Evolutionary conservation across 2,329 filamentous ascomycete species (phyloP).

Genomic region (Colletotrichum sansevieriae): DNA sequence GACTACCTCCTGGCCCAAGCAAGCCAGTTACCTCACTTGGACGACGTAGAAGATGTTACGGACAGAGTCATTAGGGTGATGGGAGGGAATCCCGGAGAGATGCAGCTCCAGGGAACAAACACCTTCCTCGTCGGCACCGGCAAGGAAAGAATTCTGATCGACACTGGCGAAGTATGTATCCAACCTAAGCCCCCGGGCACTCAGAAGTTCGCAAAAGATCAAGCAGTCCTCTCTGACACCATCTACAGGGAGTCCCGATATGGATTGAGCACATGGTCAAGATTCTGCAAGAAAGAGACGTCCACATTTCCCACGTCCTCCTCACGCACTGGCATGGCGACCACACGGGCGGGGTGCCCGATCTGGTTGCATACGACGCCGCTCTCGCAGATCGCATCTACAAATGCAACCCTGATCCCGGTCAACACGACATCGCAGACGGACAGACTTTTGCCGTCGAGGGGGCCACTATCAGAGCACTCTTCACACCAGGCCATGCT

Average conservation of each 20-base stretch:
- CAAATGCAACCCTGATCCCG: slow-evolving; percentile 65
- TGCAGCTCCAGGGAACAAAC: slow-evolving; percentile 83
- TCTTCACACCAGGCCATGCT: slow-evolving; percentile 78
- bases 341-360: slow-evolving; percentile 75
- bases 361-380: slow-evolving; percentile 59
- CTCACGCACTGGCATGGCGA: slow-evolving; percentile 84
- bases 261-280: not conserved
- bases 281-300: slow-evolving; percentile 11
- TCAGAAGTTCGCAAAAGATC: not conserved
- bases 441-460: slow-evolving; percentile 63
- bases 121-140: slow-evolving; percentile 92
- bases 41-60: not conserved
- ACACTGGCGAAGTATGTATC: slow-evolving; percentile 80
- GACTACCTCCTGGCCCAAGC: slow-evolving; percentile 3
- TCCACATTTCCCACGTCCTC: slow-evolving; percentile 60
- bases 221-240: not conserved
- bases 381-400: slow-evolving; percentile 58
- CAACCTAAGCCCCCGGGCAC: no score
- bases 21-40: not conserved
- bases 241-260: not conserved
- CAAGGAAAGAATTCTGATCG: slow-evolving; percentile 79
- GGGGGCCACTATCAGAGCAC: slow-evolving; percentile 71
- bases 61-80: slow-evolving; percentile 75
- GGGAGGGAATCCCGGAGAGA: slow-evolving; percentile 92
- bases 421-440: slow-evolving; percentile 57